Evolutionary conservation across 2,329 filamentous ascomycete genomes (phyloP), one percentile per base, ranked within the genome.

Genomic region (Pseudogymnoascus sp.): DNA sequence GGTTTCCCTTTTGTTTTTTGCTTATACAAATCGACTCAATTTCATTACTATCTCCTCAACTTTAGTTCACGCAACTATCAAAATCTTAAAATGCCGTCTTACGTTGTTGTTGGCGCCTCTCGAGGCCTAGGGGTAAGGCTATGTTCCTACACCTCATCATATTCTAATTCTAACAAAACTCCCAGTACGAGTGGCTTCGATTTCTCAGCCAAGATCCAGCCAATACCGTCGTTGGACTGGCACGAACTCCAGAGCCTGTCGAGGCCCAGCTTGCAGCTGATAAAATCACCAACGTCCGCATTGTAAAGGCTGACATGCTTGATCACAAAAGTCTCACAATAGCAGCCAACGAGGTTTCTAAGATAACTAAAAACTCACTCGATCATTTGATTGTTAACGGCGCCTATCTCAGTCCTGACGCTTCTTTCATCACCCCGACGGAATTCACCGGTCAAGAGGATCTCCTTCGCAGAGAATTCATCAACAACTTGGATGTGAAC

Each of bases 101-200:
- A 59, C 31, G 57, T 59, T 36, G 13, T 59, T 40, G 37, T 40
- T 59, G 57, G 57, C 8, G 57, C 57, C 33, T 37, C 33, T 29
- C 33, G 33, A 26, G 57, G 57, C 33, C 37, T 59, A 3, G 57
- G 57, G 17, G 57, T 59, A 24, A 24, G 21, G 37, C 24, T 17
- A 29, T 15, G 10, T 40, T 59, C 37, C 4, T 17, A 40, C 37
- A 29, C 21, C 57, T 40, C 24, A n/a, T 58, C 17, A 58, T 17
- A 39, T 15, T 15, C 57, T 8, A n/a, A 26, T 59, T 59, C 17
- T 37, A 59, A 37, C 33, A 8, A 33, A 54, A 33, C 47, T 33
- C 47, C 5, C 37, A 82, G 81, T 81, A 75, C 59, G 80, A 76
- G 63, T 79, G 83, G 67, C 63, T 84, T 29, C 70, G 69, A n/a